Conservation (phyloP, 73 alveolate genomes). For the Breviolum minutum region DNA sequence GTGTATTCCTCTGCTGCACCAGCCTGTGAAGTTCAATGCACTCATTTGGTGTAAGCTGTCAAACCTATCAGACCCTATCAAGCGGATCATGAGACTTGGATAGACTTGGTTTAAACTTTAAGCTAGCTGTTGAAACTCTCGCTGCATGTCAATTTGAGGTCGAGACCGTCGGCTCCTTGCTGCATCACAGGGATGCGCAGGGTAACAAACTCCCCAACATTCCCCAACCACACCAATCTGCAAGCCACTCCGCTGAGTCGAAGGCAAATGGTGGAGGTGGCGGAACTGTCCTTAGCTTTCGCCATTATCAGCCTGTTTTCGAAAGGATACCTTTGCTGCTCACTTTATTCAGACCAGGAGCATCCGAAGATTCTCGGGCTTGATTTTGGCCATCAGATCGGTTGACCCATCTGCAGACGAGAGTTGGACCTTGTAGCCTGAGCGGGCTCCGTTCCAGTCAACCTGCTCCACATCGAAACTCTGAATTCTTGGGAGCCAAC, state of each 20-base stretch:
- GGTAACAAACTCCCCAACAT: too few species aligned
- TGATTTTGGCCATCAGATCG: conserved; percentile 74
- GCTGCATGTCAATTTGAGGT: neutral
- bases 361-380: conserved; percentile 76
- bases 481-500: neutral
- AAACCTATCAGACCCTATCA: neutral
- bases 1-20: neutral
- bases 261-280: conserved; percentile 73
- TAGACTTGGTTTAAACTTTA: neutral
- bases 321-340: neutral
- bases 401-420: conserved; percentile 54
- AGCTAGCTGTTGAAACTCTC: neutral
- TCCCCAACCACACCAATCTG: neutral
- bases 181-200: neutral
- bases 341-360: neutral
- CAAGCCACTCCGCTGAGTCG: neutral
- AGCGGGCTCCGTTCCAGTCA: neutral
- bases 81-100: too few species aligned
- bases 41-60: neutral
- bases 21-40: neutral
- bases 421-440: conserved; percentile 80
- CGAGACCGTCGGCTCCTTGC: conserved; percentile 17
- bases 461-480: neutral
- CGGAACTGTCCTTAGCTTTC: conserved; percentile 44
- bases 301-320: neutral